Evolutionary conservation across 352 stramenopile species (phyloP), one percentile per base, ranked within the genome.

Genomic region (Phytopythium helicoides): DNA sequence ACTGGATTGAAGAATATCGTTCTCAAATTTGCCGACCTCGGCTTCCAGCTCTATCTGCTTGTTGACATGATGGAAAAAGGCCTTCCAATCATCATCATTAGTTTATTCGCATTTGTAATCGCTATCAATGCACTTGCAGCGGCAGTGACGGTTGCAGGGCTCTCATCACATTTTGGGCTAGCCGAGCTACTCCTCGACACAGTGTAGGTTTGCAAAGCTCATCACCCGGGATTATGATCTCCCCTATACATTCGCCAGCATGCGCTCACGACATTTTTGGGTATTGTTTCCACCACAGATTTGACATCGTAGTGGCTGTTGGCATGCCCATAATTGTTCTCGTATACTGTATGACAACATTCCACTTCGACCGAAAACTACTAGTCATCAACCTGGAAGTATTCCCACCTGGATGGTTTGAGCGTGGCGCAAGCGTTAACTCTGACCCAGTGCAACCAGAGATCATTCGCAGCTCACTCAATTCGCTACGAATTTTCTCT

Each of bases 271-370:
- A 54, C 64, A 1, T 55, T 66, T 15, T 61, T 76, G 26, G 59
- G 74, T 39, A 18, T 47, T n/a, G 35, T 62, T 16, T 12, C 40
- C 9, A 16, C 26, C 0, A 59, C 69, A 82, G 68, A 3, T 61
- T 80, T 23, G 64, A 80, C 23, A 45, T 73, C 2, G 50, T 69
- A 10, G 61, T 76, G 14, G 58, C 58, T 0, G 46, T 80, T 18
- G 51, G 54, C 2, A 80, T 66, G 26, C 72, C 69, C 0, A 62
- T 80, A 21, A 23, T 67, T 15, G 53, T 68, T 3, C 28, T 77
- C 3, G 6, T 63, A 6, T 74, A 76, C 25, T 68, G 66, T 22
- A 40, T 75, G 12, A 53, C 39, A 3, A 58, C 54, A 5, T 76
- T 83, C 19, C 49, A 45, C 12, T 64, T 78, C 38, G 58, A 69